Base-by-base conservation (phyloP, 129 eudicot species). In the Ambrosia trifida region DNA sequence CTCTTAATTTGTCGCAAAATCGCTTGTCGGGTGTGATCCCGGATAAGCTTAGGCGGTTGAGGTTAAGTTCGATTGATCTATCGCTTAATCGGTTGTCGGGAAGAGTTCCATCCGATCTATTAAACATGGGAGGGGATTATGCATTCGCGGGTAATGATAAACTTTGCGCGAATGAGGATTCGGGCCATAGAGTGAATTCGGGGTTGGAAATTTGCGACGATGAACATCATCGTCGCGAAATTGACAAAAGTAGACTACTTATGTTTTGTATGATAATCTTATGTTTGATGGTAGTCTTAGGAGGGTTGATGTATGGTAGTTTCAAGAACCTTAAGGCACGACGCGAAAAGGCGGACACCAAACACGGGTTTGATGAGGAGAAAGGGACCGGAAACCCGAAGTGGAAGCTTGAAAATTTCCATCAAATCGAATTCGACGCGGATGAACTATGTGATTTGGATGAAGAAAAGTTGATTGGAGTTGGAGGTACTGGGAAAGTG, bases 401-500 rank as follows among this genome's bases (percentile, higher is more conserved):
- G 13, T 94, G 96, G 93, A 90, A 84, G 59, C 79, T 94, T 16
- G 87, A 87, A 78, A 87, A 83, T 59, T 94, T 90, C 85, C 99
- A 94, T 53, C 84, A 72, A 5, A 72, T 94, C 47, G 96, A 89
- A 45, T 80, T 94, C 14, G 96, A 87, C 77, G 97, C 57, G 0
- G 96, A 94, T 60, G 99, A 94, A 49, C 45, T 94, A 36, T 78
- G 83, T 17, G 72, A 79, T 43, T 45, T 90, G 65, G 91, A 87
- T n/a, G 89, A 87, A 72, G 89, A 53, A 10, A 94, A 87, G 64
- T 73, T 94, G 85, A 83, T 94, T 3, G 99, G 97, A 4, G 84
- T 81, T 5, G 99, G 99, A 49, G 86, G 99, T 33, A 89, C 90
- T 0, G 99, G 99, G 44, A 94, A 87, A 75, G 99, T 94, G 62